phyloP scores from a whole-genome alignment of 2,329 filamentous ascomycete species.

The Penicillium oxalicum region DNA sequence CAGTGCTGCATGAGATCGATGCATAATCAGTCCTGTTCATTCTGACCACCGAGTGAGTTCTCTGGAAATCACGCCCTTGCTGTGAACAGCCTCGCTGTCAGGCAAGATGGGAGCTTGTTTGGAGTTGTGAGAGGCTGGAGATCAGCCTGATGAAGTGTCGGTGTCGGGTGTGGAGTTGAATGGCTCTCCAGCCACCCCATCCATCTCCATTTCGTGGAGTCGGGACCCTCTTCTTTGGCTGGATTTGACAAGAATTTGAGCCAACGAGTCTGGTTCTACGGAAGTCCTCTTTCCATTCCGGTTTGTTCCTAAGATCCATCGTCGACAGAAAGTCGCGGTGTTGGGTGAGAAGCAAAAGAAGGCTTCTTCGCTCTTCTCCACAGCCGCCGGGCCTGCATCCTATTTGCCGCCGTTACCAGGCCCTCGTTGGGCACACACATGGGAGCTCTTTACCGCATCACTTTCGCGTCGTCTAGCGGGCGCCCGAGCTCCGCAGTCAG shows the following conservation, averaged over 20 bases:
- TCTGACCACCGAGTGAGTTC: slow-evolving; percentile 3
- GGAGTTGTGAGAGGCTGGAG: slow-evolving; percentile 1
- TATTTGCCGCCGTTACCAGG: slow-evolving; percentile 23
- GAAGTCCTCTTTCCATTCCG: neutral
- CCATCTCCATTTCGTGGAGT: slow-evolving; percentile 1
- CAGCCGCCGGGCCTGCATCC: slow-evolving; percentile 19
- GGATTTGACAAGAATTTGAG: slow-evolving; percentile 4
- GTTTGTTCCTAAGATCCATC: no score
- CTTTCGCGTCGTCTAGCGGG: slow-evolving; percentile 8
- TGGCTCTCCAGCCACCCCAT: slow-evolving; percentile 10
- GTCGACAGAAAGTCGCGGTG: no score
- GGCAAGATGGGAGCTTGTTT: slow-evolving; percentile 1
- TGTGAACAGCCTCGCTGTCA: slow-evolving; percentile 2
- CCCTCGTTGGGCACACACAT: slow-evolving; percentile 26
- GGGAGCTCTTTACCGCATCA: slow-evolving; percentile 16
- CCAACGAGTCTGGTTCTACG: neutral
- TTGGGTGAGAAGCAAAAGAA: no score
- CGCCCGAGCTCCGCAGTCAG: slow-evolving; percentile 1
- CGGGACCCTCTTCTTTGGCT: slow-evolving; percentile 1
- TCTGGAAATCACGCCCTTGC: slow-evolving; percentile 5
- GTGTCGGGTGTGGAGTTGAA: slow-evolving; percentile 21
- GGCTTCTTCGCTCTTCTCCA: slow-evolving; percentile 11
- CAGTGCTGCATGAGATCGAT: slow-evolving; percentile 3
- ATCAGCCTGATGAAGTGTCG: slow-evolving; percentile 20
- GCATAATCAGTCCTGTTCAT: slow-evolving; percentile 8